Evolutionary conservation across 441 rosid genomes (phyloP).

Genomic region (Theobroma grandiflorum): DNA sequence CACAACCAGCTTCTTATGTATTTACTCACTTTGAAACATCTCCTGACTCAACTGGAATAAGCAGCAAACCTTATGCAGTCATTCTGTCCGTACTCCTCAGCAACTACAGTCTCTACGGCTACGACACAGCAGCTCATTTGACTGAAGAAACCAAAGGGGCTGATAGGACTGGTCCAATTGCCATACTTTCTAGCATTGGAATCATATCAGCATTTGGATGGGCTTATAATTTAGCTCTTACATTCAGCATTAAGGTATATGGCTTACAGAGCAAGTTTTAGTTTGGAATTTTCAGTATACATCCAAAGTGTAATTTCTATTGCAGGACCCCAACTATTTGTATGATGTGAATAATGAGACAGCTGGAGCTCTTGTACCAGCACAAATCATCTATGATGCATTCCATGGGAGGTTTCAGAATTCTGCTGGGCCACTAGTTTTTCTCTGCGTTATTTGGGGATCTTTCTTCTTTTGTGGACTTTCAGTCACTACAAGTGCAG

Average conservation of each 20-base stretch:
- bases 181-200: slow-evolving; percentile 68
- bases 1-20: slow-evolving; percentile 60
- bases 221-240: slow-evolving; percentile 64
- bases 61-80: slow-evolving; percentile 63
- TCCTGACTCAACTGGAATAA: slow-evolving; percentile 50
- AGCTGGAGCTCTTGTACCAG: slow-evolving; percentile 58
- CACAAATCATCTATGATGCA: slow-evolving; percentile 65
- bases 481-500: slow-evolving; percentile 62
- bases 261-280: background rate
- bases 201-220: slow-evolving; percentile 67
- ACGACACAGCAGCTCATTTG: slow-evolving; percentile 71
- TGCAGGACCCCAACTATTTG: slow-evolving; percentile 52
- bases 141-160: slow-evolving; percentile 76
- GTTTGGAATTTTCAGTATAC: background rate
- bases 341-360: slow-evolving; percentile 66
- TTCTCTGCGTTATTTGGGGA: slow-evolving; percentile 65
- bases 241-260: slow-evolving; percentile 64
- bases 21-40: slow-evolving; percentile 56
- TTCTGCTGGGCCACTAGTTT: slow-evolving; percentile 56
- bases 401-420: slow-evolving; percentile 62
- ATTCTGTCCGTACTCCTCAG: slow-evolving; percentile 61
- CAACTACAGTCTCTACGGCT: slow-evolving; percentile 63
- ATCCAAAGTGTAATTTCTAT: background rate
- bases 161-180: slow-evolving; percentile 62
- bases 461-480: slow-evolving; percentile 75